phyloP scores from a whole-genome alignment of 495 filamentous ascomycete species.

The Xylaria cubensis region DNA sequence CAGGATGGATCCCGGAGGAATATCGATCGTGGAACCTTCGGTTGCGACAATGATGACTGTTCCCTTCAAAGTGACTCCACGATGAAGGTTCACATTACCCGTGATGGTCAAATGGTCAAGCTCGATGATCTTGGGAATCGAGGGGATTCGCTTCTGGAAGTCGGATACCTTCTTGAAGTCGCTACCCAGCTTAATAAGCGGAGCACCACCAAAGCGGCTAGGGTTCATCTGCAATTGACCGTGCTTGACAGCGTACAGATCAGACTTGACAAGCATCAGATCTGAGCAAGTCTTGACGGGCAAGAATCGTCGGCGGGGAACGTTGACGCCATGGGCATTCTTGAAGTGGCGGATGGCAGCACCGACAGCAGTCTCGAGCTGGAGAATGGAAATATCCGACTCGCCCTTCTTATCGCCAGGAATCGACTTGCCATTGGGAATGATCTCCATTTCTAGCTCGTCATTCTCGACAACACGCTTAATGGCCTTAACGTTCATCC shows the following conservation, averaged over 20 bases:
- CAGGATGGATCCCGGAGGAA: constrained; percentile 92
- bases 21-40: constrained; percentile 96
- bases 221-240: constrained; percentile 96
- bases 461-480: constrained; percentile 99
- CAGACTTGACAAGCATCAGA: constrained; percentile 99
- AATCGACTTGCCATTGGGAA: constrained; percentile 98
- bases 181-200: constrained; percentile 96
- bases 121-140: constrained; percentile 97
- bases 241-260: constrained; percentile 99
- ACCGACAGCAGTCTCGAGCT: constrained; percentile 98
- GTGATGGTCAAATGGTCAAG: constrained; percentile 98
- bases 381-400: constrained; percentile 94
- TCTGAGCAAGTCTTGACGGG: constrained; percentile 99
- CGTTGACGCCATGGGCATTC: constrained; percentile 99
- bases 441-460: constrained; percentile 99
- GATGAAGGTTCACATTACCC: constrained; percentile 92
- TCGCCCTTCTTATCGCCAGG: constrained; percentile 99
- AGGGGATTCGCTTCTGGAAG: constrained; percentile 96
- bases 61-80: constrained; percentile 94
- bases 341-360: constrained; percentile 98
- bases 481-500: constrained; percentile 96
- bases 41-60: constrained; percentile 99
- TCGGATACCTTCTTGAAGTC: constrained; percentile 99
- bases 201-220: constrained; percentile 95
- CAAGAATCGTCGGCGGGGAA: constrained; percentile 95